phyloP scores from a whole-genome alignment of 345 rosid genomes.

The Hibiscus syriacus region DNA sequence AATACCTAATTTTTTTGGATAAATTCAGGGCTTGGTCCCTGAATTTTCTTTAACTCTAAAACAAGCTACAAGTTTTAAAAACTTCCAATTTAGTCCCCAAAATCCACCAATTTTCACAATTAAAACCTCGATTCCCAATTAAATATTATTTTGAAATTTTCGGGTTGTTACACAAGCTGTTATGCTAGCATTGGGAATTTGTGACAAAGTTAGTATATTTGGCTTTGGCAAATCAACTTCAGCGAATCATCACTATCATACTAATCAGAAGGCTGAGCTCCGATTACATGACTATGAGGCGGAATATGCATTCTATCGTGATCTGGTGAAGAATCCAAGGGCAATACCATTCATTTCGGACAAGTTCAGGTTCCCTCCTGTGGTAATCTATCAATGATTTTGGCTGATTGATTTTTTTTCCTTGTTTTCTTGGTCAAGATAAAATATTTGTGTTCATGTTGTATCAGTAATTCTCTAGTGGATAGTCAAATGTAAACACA shows the following conservation, averaged over 20 bases:
- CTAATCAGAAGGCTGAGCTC: constrained; percentile 83
- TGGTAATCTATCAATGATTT: constrained; percentile 51
- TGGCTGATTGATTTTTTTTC: constrained; percentile 1
- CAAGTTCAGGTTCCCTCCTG: constrained; percentile 59
- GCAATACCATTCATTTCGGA: constrained; percentile 67
- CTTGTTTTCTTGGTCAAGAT: constrained; percentile 8
- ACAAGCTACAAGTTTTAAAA: no score
- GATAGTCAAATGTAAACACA: constrained; percentile 2
- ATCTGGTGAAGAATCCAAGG: constrained; percentile 43
- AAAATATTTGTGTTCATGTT: constrained; percentile 14
- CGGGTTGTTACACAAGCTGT: no score
- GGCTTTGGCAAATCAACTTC: constrained; percentile 72
- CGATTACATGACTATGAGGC: constrained; percentile 78
- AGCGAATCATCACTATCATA: constrained; percentile 85
- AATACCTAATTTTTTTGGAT: no score
- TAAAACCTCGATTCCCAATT: no score
- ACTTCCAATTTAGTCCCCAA: no score
- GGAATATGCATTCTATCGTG: constrained; percentile 63
- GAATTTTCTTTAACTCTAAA: no score
- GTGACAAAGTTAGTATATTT: constrained; percentile 69
- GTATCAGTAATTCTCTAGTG: constrained; percentile 12
- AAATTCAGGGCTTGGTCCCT: no score
- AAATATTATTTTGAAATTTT: no score
- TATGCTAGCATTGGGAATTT: constrained; percentile 68
- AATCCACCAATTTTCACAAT: no score